Percentiles rank a stretch among this genome's conserved stretches.
These are phyloP conservation scores for Colletotrichum sp. DNA, from an alignment of 2,329 filamentous ascomycete genomes.

Conservation along the genomic window DNA sequence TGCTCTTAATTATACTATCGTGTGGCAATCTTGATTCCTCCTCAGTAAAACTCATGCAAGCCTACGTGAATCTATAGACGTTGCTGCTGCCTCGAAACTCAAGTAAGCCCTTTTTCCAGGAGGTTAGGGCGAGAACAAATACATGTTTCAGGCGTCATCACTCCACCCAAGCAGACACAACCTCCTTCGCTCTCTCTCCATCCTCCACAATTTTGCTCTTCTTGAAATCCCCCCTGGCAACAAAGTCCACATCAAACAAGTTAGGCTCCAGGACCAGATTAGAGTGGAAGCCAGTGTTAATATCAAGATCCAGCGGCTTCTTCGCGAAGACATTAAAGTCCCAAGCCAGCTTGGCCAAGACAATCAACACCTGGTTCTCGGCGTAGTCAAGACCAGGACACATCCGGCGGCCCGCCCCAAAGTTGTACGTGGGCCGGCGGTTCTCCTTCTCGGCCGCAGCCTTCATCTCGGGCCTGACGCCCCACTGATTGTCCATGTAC, in stretches of 20 bases:
- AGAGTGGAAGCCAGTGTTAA: conserved; percentile 28
- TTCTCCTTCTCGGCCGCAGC: conserved; percentile 2
- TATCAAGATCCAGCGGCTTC: conserved; percentile 25
- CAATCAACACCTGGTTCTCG: conserved; percentile 45
- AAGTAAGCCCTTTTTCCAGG: neutral
- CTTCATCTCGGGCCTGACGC: conserved; percentile 5
- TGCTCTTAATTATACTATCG: neutral
- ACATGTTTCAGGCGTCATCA: neutral
- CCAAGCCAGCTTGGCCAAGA: conserved; percentile 51
- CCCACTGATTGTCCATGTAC: conserved; percentile 24
- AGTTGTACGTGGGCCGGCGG: conserved; percentile 39
- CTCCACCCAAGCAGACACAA: neutral
- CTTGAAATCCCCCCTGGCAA: conserved; percentile 22
- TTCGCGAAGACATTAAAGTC: conserved; percentile 42
- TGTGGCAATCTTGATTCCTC: neutral
- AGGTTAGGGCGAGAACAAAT: no score
- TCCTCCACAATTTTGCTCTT: conserved; percentile 18
- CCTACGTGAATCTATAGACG: neutral
- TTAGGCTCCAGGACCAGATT: conserved; percentile 23
- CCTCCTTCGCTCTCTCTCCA: neutral
- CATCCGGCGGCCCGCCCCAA: conserved; percentile 51
- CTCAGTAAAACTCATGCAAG: neutral
- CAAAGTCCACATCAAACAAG: conserved; percentile 23
- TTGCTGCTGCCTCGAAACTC: neutral
- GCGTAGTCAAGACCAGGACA: conserved; percentile 55